Conservation (phyloP, 805 yeast genomes). For the Yarrowia sp. region DNA sequence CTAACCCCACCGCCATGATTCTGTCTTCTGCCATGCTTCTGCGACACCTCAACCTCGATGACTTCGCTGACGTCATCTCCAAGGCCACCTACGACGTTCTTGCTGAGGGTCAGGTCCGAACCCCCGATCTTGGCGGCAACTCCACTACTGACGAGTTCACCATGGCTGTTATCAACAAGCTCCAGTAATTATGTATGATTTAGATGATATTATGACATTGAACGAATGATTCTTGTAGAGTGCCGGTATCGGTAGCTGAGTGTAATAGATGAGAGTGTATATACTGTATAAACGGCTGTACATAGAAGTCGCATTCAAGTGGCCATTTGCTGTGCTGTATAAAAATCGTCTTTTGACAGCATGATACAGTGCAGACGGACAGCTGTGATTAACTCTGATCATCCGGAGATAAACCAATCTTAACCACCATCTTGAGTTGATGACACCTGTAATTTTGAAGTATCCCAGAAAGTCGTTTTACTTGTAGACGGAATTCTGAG, state of each 20-base stretch:
- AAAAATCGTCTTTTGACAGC: background rate
- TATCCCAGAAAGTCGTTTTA: too few relatives aligned
- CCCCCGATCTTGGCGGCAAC: constrained; percentile 89
- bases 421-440: background rate
- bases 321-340: too few relatives aligned
- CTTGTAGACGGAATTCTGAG: too few relatives aligned
- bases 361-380: too few relatives aligned
- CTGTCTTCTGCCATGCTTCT: constrained; percentile 86
- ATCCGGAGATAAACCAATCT: constrained; percentile 10
- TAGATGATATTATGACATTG: constrained; percentile 25
- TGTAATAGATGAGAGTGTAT: background rate
- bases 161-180: constrained; percentile 75
- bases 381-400: background rate
- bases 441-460: background rate
- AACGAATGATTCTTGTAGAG: background rate
- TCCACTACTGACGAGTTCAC: constrained; percentile 93
- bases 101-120: constrained; percentile 79
- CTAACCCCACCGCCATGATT: constrained; percentile 98
- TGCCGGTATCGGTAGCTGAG: too few relatives aligned
- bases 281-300: too few relatives aligned
- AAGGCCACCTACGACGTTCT: constrained; percentile 86
- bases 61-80: constrained; percentile 80
- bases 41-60: constrained; percentile 89
- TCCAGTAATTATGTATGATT: constrained; percentile 40
- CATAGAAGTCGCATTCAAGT: too few relatives aligned